Base-by-base conservation (phyloP, 1,284 basidiomycete species). In the Salmacisia buchloeana region DNA sequence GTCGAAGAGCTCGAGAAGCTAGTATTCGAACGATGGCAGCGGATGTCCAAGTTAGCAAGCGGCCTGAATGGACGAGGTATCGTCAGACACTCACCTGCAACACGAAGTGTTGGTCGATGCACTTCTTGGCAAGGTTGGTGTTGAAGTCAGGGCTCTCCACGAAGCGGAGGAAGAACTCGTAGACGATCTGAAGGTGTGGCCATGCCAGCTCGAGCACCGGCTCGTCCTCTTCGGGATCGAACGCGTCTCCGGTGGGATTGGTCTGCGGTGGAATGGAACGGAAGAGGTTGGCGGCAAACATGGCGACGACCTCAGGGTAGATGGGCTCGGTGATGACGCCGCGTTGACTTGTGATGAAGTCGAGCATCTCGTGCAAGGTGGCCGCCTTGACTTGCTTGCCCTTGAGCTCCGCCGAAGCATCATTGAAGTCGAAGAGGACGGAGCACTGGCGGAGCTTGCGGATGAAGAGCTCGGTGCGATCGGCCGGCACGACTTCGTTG, bases 121-220 rank as follows among this genome's bases (percentile, higher is more conserved):
- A 97, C 64, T 91, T 89, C 82, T 97, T 99, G 63, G 96, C 96
- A 68, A 96, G 83, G 80, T 97, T 97, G 72, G 92, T 94, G 85
- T 97, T 97, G 84, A 99, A 97, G 80, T 98, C 96, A 12, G 91
- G 90, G 76, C 89, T 92, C 82, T 99, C 96, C 66, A 99, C 91
- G 78, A 99, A 98, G 62, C 96, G 91, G 38, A 99, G 87, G 87
- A 99, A 99, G 82, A 99, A 97, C 82, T 99, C 96, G 83, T 99
- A 99, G 60, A 99, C 96, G 71, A 99, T 94, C 82, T 99, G 94
- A 62, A 99, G 86, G 81, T 99, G 96, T 33, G 96, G 96, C 96
- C 96, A 99, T 18, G 96, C 96, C 61, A 98, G 89, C 80, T 99
- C 96, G 67, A 98, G 86, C 2, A 98, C 94, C 6, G 96, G 96